Evolutionary conservation across 2,329 filamentous ascomycete species (phyloP), one percentile per base, ranked within the genome.

Genomic region (Stemphylium beticola): DNA sequence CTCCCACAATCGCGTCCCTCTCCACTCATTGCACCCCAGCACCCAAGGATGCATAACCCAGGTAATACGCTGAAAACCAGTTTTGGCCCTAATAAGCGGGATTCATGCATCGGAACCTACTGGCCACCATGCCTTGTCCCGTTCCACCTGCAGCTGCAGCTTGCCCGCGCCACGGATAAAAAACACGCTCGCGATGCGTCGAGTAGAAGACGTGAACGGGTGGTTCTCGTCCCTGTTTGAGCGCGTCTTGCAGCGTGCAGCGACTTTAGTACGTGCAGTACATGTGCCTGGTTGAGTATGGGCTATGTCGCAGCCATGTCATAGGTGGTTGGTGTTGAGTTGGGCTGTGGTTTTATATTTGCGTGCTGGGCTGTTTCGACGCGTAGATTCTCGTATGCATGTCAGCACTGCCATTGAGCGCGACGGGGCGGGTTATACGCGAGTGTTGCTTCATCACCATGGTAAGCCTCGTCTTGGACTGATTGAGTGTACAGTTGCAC

Each of bases 401-500:
- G n/a, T 45, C 31, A 34, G 31, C 42, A 36, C 9, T n/a, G 18
- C 22, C n/a, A 34, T 44, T 54, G 41, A 61, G 55, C 65, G 64
- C 63, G 65, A 61, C 55, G 64, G 67, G 62, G 62, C 67, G 59
- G 44, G 44, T 62, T 65, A 61, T 62, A 69, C 63, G 49, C 54
- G 60, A 69, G 53, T 24, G 42, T 49, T 52, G 51, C 40, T 24
- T n/a, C 39, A 37, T 36, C 60, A 42, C 12, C 4, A 24, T 24
- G 22, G 22, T 60, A 50, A 51, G 44, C 33, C 38, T 38, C 38
- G 14, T 49, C 46, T 34, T 39, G 11, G 26, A 8, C 9, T 11
- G 9, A 29, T 29, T n/a, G 20, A 32, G 11, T 17, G 24, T 22
- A n/a, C 22, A 26, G 10, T 20, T 17, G 14, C 42, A 33, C 34